Conservation (phyloP, 2,329 filamentous ascomycete species). For the Pseudophaeomoniella oleicola region DNA sequence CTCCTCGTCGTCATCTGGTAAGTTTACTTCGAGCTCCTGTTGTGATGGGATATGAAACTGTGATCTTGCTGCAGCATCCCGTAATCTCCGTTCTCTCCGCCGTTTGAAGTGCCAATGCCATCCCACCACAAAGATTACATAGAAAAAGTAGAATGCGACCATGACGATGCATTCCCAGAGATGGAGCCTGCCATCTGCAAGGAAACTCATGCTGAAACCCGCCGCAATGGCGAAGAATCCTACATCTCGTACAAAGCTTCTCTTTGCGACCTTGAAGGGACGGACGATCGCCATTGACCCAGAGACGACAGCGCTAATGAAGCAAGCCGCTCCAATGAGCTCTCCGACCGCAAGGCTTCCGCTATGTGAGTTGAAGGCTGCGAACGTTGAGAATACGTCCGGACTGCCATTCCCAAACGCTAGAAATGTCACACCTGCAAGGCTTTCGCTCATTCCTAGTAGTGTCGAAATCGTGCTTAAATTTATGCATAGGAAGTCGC, state of each 20-base stretch:
- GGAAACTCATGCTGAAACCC: slow-evolving; percentile 71
- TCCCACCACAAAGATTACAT: slow-evolving; percentile 71
- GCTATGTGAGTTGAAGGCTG: slow-evolving; percentile 91
- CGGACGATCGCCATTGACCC: slow-evolving; percentile 95
- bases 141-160: slow-evolving; percentile 83
- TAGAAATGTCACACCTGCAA: slow-evolving; percentile 90
- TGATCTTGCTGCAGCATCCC: slow-evolving; percentile 57
- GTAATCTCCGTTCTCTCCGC: slow-evolving; percentile 44
- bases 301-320: slow-evolving; percentile 91
- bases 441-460: slow-evolving; percentile 84
- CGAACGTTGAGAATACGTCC: slow-evolving; percentile 96
- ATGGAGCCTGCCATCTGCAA: slow-evolving; percentile 69
- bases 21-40: slow-evolving; percentile 43
- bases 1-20: slow-evolving; percentile 41
- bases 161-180: slow-evolving; percentile 83
- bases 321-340: slow-evolving; percentile 83
- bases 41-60: slow-evolving; percentile 51
- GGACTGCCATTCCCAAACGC: slow-evolving; percentile 97
- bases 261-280: slow-evolving; percentile 80
- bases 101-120: slow-evolving; percentile 81
- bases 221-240: slow-evolving; percentile 83
- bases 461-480: slow-evolving; percentile 82
- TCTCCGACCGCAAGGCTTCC: slow-evolving; percentile 95
- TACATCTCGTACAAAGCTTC: slow-evolving; percentile 83
- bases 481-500: slow-evolving; percentile 97